Conservation (phyloP, 768 basidiomycete genomes). For the Ramaria sp. region DNA sequence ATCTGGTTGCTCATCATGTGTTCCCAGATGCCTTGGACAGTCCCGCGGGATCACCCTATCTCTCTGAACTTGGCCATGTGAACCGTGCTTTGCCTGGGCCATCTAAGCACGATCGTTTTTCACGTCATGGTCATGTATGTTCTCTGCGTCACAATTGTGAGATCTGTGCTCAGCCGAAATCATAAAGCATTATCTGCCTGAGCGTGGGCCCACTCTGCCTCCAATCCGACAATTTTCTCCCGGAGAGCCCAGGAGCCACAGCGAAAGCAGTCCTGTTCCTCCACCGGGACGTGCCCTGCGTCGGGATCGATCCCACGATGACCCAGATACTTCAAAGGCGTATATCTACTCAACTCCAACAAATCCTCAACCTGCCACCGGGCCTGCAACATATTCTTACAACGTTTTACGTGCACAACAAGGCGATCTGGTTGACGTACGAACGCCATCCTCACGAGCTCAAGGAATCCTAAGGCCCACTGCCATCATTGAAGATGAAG, state of each 20-base stretch:
- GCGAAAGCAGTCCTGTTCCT: not conserved
- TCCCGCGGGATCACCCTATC: not conserved
- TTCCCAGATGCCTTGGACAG: slow-evolving; percentile 1
- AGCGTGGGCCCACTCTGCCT: not conserved
- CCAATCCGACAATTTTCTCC: not conserved
- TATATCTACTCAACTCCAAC: not conserved
- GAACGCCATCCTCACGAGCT: slow-evolving; percentile 5
- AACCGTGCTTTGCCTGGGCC: not conserved
- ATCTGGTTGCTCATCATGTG: not conserved
- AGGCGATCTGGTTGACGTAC: slow-evolving; percentile 7
- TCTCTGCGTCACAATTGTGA: not conserved
- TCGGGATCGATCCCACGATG: not conserved
- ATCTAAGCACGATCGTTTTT: not conserved
- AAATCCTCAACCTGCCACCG: not conserved
- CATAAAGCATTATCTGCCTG: not conserved
- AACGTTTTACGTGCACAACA: slow-evolving; percentile 7
- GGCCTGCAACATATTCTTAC: slow-evolving; percentile 3
- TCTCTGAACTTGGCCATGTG: not conserved
- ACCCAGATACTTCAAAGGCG: not conserved
- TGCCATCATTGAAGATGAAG: slow-evolving; percentile 9
- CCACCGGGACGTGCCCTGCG: not conserved
- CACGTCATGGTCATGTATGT: not conserved
- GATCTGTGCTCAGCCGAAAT: not conserved
- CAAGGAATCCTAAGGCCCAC: slow-evolving; percentile 8
- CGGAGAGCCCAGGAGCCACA: not conserved